phyloP scores from a whole-genome alignment of 331 rosid species.

The Arachis monticola region DNA sequence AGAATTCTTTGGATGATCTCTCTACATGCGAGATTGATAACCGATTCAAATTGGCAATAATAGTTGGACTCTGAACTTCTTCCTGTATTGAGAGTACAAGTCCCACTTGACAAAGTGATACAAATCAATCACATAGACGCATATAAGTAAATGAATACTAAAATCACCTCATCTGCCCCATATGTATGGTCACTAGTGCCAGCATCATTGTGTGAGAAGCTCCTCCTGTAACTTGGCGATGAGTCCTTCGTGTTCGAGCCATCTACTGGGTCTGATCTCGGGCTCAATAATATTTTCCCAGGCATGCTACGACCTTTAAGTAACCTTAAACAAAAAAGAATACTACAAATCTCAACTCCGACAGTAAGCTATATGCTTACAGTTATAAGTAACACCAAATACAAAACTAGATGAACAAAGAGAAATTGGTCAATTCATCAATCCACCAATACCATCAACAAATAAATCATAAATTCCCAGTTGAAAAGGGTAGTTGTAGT shows the following conservation, averaged over 20 bases:
- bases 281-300: conserved; percentile 74
- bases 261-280: conserved; percentile 52
- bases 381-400: neutral
- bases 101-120: conserved; percentile 26
- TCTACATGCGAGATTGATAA: conserved; percentile 46
- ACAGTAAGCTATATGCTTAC: conserved; percentile 15
- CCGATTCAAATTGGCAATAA: conserved; percentile 47
- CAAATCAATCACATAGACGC: conserved; percentile 2
- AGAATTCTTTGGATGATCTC: conserved; percentile 53
- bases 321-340: conserved; percentile 52
- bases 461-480: no score
- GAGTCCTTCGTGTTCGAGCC: conserved; percentile 45
- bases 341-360: neutral
- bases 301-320: conserved; percentile 91
- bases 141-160: conserved; percentile 12
- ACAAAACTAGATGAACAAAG: neutral
- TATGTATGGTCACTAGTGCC: conserved; percentile 58
- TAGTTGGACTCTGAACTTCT: conserved; percentile 49
- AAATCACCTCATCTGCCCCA: conserved; percentile 56
- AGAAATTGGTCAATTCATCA: neutral
- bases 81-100: conserved; percentile 57
- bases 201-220: conserved; percentile 66
- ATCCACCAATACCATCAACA: neutral
- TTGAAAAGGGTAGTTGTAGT: neutral
- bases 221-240: conserved; percentile 57